Conservation (phyloP, 2,329 filamentous ascomycete species). For the Aspergillus pseudotamarii region DNA sequence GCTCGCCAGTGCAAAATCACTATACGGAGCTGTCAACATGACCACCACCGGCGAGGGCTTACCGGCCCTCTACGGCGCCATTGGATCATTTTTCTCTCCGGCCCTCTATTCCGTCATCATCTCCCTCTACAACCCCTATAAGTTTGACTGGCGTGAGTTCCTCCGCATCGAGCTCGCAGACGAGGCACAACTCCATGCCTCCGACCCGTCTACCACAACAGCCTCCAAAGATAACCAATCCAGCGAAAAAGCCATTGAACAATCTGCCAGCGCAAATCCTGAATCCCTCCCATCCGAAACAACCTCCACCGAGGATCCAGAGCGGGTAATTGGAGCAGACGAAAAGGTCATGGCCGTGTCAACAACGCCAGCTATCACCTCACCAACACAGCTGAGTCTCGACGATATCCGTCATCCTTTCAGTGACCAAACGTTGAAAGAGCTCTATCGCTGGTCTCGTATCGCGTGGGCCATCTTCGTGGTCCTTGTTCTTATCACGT, state of each 20-base stretch:
- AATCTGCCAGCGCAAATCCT: neutral
- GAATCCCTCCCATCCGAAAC: conserved; percentile 9
- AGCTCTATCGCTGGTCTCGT: conserved; percentile 41
- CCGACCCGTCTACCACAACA: conserved; percentile 9
- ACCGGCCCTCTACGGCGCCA: conserved; percentile 50
- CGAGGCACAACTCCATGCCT: conserved; percentile 32
- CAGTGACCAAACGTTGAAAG: conserved; percentile 35
- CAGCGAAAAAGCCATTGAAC: neutral
- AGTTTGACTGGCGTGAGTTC: conserved; percentile 51
- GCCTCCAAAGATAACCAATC: neutral
- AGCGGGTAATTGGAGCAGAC: neutral
- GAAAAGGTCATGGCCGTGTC: neutral
- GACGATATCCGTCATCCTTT: conserved; percentile 52
- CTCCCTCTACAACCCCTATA: conserved; percentile 43
- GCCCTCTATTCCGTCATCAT: conserved; percentile 50
- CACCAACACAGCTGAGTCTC: conserved; percentile 25
- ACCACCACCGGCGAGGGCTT: conserved; percentile 44
- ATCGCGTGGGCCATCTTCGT: conserved; percentile 47
- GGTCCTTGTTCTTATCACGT: conserved; percentile 49
- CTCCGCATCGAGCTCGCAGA: conserved; percentile 51
- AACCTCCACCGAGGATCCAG: neutral
- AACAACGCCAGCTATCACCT: neutral
- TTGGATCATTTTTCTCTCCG: conserved; percentile 51
- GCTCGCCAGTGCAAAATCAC: conserved; percentile 44
- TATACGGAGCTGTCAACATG: conserved; percentile 47